Base-by-base conservation (phyloP, 108 stramenopile species). In the Cyclotella sp. region DNA sequence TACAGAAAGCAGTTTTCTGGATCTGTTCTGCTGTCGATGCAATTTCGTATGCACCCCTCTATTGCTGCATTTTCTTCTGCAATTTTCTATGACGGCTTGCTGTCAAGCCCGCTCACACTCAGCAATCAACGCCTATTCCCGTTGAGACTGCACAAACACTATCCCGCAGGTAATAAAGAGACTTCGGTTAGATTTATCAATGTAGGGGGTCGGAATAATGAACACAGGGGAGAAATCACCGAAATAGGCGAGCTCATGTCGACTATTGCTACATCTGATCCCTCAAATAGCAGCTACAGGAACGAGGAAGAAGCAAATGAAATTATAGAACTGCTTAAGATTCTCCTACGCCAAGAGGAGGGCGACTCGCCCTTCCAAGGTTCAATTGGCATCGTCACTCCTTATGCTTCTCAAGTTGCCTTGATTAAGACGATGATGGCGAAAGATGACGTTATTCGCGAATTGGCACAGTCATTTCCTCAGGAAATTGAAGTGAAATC, bases 41-140 rank as follows among this genome's bases (percentile, higher is more conserved):
- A 96, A 69, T 97, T 98, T 85, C 89, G 98, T 29, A 99, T 99
- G 98, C 97, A 97, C 77, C 97, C 97, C 18, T 87, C 86, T n/a
- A 97, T 99, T 54, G 85, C 95, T n/a, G 93, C 94, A 22, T 98
- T 97, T 73, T 91, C 97, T 0, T 93, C 88, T n/a, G 90, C 89
- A 3, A 66, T 91, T 14, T 97, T 95, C 68, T 97, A 97, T 76
- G 86, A 94, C 65, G 87, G 90, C 24, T 74, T 93, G 28, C 77
- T 93, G 1, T 57, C 87, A 13, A 87, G 90, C n/a, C 95, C 92
- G 22, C 54, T 77, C 11, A 75, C 82, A 63, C 70, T 95, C 30
- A 69, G 68, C 34, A 34, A 28, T 27, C 54, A 68, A 28, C 87
- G 95, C 27, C 70, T 76, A 19, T 87, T 92, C 52, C 91, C 92